These are phyloP conservation scores for Paraphaeosphaeria sporulosa DNA, from an alignment of 2,329 filamentous ascomycete genomes.

Conservation along the genomic window DNA sequence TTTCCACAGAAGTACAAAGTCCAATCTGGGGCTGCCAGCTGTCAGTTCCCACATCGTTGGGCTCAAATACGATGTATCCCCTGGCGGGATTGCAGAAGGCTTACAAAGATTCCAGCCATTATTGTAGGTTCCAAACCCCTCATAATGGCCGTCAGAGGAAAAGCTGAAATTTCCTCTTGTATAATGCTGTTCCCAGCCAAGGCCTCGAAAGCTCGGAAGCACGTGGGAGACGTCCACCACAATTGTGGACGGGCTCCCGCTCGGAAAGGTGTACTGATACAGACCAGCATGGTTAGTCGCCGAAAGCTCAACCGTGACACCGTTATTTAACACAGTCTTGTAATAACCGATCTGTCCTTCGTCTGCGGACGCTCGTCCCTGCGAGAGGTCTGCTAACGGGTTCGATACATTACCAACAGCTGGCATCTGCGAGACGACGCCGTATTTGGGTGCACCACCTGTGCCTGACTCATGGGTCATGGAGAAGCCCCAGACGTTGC, in stretches of 20 bases:
- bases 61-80: not conserved
- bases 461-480: slow-evolving; percentile 48
- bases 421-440: slow-evolving; percentile 47
- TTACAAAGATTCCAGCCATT: slow-evolving; percentile 69
- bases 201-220: slow-evolving; percentile 67
- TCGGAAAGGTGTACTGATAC: slow-evolving; percentile 67
- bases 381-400: slow-evolving; percentile 64
- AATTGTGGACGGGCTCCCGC: slow-evolving; percentile 51
- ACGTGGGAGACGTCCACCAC: slow-evolving; percentile 71
- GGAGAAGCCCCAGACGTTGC: slow-evolving; percentile 45
- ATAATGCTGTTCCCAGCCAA: slow-evolving; percentile 69
- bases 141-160: slow-evolving; percentile 61
- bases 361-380: slow-evolving; percentile 60
- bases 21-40: slow-evolving; percentile 61
- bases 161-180: slow-evolving; percentile 66
- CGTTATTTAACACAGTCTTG: slow-evolving; percentile 61
- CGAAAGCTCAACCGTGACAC: slow-evolving; percentile 65
- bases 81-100: slow-evolving; percentile 2
- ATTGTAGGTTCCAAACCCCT: slow-evolving; percentile 68
- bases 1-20: slow-evolving; percentile 69
- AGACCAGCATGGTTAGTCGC: slow-evolving; percentile 65
- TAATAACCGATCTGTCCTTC: slow-evolving; percentile 68
- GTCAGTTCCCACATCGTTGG: not conserved
- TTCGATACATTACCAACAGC: slow-evolving; percentile 49
- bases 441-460: slow-evolving; percentile 45